These are phyloP conservation scores for Ceratocystiopsis sp. DNA, from an alignment of 2,329 filamentous ascomycete species.

Conservation along the genomic window DNA sequence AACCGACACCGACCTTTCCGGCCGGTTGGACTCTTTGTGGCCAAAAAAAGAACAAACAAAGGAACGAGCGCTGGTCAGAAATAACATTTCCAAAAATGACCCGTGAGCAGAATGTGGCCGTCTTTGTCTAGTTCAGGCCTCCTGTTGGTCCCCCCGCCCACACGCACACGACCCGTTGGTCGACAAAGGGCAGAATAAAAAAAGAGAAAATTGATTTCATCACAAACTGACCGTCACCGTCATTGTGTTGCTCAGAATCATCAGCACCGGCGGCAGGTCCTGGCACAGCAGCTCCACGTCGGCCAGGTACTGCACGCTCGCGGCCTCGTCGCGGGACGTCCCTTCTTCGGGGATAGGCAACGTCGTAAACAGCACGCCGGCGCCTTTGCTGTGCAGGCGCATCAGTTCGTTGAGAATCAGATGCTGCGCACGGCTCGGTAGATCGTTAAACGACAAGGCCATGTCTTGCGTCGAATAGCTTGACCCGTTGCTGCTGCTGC, in stretches of 20 bases:
- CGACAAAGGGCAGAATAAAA: not conserved
- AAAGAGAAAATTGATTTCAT: not conserved
- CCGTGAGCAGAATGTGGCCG: too few relatives aligned
- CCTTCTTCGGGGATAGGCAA: slow-evolving; percentile 66
- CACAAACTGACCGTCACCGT: slow-evolving; percentile 65
- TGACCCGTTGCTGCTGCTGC: slow-evolving; percentile 2
- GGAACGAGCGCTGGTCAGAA: too few relatives aligned
- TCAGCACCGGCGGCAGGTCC: slow-evolving; percentile 54
- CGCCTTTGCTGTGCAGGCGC: slow-evolving; percentile 35
- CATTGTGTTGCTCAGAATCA: slow-evolving; percentile 81
- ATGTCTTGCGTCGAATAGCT: slow-evolving; percentile 18
- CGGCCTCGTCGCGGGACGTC: slow-evolving; percentile 51
- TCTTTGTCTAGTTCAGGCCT: not conserved
- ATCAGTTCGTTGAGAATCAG: slow-evolving; percentile 78
- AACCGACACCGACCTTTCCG: too few relatives aligned
- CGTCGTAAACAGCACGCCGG: slow-evolving; percentile 69
- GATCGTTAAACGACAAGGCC: slow-evolving; percentile 68
- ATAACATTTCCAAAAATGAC: too few relatives aligned
- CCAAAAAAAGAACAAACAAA: too few relatives aligned
- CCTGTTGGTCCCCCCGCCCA: not conserved
- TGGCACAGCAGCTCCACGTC: slow-evolving; percentile 66
- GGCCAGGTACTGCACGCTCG: slow-evolving; percentile 57
- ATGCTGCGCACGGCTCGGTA: slow-evolving; percentile 72
- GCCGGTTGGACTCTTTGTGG: not conserved
- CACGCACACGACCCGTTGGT: not conserved